A percentile compares a stretch with the other conserved stretches of the same genome.
These are phyloP conservation scores for Mucor sp. DNA, from an alignment of 371 early-diverging fungal genomes.

Conservation along the genomic window DNA sequence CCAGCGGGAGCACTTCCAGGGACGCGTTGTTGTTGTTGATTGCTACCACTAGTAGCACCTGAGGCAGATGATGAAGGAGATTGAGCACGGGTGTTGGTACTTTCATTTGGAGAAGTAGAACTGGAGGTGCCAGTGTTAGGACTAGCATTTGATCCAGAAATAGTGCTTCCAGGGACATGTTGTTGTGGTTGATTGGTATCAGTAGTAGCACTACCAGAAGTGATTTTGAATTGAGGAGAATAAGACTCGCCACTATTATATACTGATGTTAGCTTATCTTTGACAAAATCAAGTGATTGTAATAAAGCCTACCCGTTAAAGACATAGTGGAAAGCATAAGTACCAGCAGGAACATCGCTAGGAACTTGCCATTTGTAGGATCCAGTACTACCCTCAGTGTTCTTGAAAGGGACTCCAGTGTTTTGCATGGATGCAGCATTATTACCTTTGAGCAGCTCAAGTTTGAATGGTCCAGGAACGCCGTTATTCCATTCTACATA, in stretches of 20 bases:
- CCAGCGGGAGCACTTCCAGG: background rate
- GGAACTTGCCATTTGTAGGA: slow-evolving; percentile 2
- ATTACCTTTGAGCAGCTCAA: background rate
- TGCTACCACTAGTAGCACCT: background rate
- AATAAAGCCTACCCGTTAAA: background rate
- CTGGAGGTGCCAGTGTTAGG: background rate
- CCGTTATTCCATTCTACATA: background rate
- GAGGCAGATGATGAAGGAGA: background rate
- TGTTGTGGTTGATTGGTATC: background rate
- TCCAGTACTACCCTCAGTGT: background rate
- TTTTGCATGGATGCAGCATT: background rate
- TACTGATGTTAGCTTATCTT: background rate
- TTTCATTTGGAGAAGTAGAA: background rate
- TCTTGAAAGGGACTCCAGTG: background rate
- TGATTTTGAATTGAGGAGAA: background rate
- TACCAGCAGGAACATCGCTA: background rate
- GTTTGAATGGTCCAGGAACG: background rate
- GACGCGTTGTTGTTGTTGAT: background rate
- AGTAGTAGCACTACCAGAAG: background rate
- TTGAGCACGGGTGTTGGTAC: background rate
- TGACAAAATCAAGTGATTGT: background rate
- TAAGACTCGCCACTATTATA: background rate
- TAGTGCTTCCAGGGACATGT: background rate
- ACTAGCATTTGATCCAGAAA: no score
- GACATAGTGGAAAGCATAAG: background rate